These are phyloP conservation scores for Saccharomycopsis lassenensis DNA, from an alignment of 805 yeast genomes.

Conservation along the genomic window DNA sequence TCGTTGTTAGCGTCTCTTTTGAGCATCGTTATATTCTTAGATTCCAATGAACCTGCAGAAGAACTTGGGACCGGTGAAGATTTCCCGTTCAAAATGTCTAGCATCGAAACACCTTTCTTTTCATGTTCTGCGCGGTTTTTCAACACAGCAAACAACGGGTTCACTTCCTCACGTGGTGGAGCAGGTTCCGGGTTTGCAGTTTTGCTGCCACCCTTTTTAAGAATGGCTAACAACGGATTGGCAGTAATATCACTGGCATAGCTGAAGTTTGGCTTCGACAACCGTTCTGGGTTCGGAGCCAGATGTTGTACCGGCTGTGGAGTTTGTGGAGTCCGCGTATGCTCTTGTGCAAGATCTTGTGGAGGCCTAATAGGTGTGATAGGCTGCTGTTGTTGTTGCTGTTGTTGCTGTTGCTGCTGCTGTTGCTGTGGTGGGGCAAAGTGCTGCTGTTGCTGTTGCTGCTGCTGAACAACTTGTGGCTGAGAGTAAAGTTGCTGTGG, in stretches of 20 bases:
- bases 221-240: neutral
- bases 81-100: too few species aligned
- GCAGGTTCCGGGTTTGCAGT: too few species aligned
- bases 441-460: slow-evolving; percentile 1
- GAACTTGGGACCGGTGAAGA: too few species aligned
- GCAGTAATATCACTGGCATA: neutral
- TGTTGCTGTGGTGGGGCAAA: neutral
- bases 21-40: too few species aligned
- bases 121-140: too few species aligned
- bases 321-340: neutral
- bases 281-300: slow-evolving; percentile 13
- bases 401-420: slow-evolving; percentile 3
- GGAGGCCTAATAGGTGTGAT: neutral
- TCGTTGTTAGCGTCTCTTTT: too few species aligned
- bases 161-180: too few species aligned
- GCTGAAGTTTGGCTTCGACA: slow-evolving; percentile 14
- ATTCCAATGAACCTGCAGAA: too few species aligned
- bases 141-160: too few species aligned
- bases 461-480: slow-evolving; percentile 2
- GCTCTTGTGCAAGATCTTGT: slow-evolving; percentile 1
- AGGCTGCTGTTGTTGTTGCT: slow-evolving; percentile 3
- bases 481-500: neutral
- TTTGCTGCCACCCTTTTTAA: neutral
- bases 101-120: too few species aligned
- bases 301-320: slow-evolving; percentile 1